Evolutionary conservation across 2,329 filamentous ascomycete species (phyloP), one percentile per base, ranked within the genome.

Genomic region (Domatiomyces catenatus): DNA sequence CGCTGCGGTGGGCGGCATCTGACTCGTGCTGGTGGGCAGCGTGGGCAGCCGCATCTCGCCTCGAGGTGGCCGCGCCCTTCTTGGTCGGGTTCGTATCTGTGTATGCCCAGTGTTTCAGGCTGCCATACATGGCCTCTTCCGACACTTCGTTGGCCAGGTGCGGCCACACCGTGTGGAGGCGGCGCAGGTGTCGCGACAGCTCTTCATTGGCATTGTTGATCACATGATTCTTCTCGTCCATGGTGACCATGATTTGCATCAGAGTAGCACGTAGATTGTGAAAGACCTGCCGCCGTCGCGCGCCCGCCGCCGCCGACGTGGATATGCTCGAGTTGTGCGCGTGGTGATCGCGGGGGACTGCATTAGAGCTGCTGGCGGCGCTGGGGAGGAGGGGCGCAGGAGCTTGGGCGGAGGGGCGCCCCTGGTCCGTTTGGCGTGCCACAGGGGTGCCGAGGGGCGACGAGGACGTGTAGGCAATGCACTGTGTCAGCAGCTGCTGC

Each of bases 181-280:
- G 86, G 53, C 77, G 72, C 36, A 95, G 75, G 62, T 95, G 88
- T 63, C 85, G 86, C 57, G 86, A 80, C 10, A 96, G 78, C 45
- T 89, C 86, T 59, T 94, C 86, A 61, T 90, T 92, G 50, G 92
- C 90, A 15, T 90, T 93, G 39, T 86, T 84, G 51, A 96, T 84
- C 59, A 98, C 92, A 59, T 95, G 89, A 59, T 95, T 94, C 70
- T 98, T 98, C 69, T 98, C 92, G 63, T 98, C 92, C 39, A 96
- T 76, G 1, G 89, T 90, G 46, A 87, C 80, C 44, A 96, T 79
- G 73, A 96, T 84, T 59, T 89, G 84, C 57, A 83, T 79, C 48
- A 94, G 82, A 57, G 84, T 83, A 60, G 80, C 75, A 39, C 87
- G 82, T 49, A 90, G 80, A 53, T 86, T 81, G 60, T 81, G 79